Evolutionary conservation across 371 early-diverging fungal genomes (phyloP), one percentile per base, ranked within the genome.

Genomic region (Circinella minor): DNA sequence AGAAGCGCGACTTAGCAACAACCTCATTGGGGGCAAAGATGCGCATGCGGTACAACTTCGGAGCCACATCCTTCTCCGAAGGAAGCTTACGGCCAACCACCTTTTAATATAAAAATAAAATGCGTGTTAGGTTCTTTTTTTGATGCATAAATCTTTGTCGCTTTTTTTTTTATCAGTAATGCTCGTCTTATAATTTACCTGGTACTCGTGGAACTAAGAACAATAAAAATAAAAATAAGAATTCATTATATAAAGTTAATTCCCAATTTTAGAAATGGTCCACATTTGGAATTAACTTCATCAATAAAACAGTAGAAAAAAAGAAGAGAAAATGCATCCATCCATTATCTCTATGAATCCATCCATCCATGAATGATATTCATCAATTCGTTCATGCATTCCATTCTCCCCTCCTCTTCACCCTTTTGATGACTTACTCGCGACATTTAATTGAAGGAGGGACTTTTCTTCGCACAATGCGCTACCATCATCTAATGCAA

Each of bases 1-100:
- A 99, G 94, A 98, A 99, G 79, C 98, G 96, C 75, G 95, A 93
- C 93, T 98, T 98, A 84, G 99, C 99, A 74, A 99, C 92, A 74
- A 99, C 94, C 81, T 94, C 93, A 89, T 99, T 99, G 80, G 97
- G 95, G 76, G 99, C 99, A 80, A 99, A 99, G 84, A 99, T 90
- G 78, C 96, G 93, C 96, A 98, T 97, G 83, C 96, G 94, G 95
- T 89, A 99, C 69, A 99, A 90, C 92, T 95, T 96, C 88, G 85
- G 66, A 94, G 88, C 80, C 43, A 43, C 43, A 43, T 98, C 96
- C 84, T 91, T 91, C 82, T 92, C 96, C 74, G 98, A 92, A 72
- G 99, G 98, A 73, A 93, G 91, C 85, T 93, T 94, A 77, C 97
- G 95, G 82, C 97, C 98, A 84, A 96, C 88, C 81, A 98, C 94